Evolutionary conservation across 2,329 filamentous ascomycete genomes (phyloP).

Genomic region (Cladobotryum mycophilum): DNA sequence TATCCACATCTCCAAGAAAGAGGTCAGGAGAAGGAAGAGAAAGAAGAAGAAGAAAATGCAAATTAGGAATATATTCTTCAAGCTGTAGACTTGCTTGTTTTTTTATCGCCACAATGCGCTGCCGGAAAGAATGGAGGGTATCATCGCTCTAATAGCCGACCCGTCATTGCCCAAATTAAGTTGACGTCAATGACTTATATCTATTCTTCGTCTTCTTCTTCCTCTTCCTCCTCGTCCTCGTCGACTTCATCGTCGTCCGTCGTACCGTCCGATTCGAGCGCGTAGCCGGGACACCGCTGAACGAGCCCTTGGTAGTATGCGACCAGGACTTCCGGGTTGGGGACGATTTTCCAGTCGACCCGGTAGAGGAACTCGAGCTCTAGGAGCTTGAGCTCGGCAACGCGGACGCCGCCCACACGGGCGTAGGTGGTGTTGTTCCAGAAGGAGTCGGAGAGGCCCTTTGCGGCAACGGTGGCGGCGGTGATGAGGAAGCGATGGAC

Average conservation of each 20-base stretch:
- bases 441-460: conserved; percentile 92
- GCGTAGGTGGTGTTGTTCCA: conserved; percentile 99
- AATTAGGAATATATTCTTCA: too few relatives aligned
- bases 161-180: not conserved
- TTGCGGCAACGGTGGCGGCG: conserved; percentile 89
- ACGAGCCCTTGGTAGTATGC: conserved; percentile 91
- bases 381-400: conserved; percentile 81
- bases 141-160: conserved; percentile 8
- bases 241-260: conserved; percentile 28
- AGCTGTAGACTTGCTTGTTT: too few relatives aligned
- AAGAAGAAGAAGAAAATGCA: too few relatives aligned
- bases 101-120: too few relatives aligned
- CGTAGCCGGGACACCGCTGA: conserved; percentile 54
- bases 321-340: conserved; percentile 84
- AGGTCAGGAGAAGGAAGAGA: too few relatives aligned
- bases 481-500: conserved; percentile 97
- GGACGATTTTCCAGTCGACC: conserved; percentile 95
- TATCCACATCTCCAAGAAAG: too few relatives aligned
- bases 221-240: conserved; percentile 25
- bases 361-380: conserved; percentile 90
- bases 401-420: conserved; percentile 82
- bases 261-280: conserved; percentile 35
- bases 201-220: conserved; percentile 14
- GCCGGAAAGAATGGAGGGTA: conserved; percentile 8
- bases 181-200: conserved; percentile 5